Evolutionary conservation across 164 flowering plant species (phyloP), one percentile per base, ranked within the genome.

Genomic region (Berberis thunbergii): DNA sequence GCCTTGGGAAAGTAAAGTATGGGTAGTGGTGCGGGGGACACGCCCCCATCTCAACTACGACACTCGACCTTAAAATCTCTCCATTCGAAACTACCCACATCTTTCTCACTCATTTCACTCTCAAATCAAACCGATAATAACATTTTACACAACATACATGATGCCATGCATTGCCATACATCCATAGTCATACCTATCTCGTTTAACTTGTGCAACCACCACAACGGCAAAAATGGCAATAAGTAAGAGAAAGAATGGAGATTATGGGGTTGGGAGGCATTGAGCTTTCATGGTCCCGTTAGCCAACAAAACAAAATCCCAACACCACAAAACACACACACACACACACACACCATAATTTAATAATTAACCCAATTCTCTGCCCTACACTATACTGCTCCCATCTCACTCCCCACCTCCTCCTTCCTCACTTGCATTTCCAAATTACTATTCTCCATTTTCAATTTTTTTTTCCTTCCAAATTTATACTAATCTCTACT

Each of bases 41-140:
- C 45, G 76, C 76, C 76, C 57, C 74, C 75, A 78, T 80, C 83
- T 58, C 10, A 79, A 84, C 77, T 69, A 63, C 62, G 90, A 85
- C 90, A 70, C 50, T 26, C 70, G 84, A 83, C 87, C 90, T 83
- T 81, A 83, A 75, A 77, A 81, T 81, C 83, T 76, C 49, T 40
- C 73, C 84, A 78, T 50, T 57, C 38, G 52, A 77, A 81, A 74
- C 81, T 69, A 79, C 85, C 73, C 66, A 63, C 50, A 56, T 65
- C 60, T 54, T 44, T 10, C 54, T 40, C 43, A 8, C 45, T 41
- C 8, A 52, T 41, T 64, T 7, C 49, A 2, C 39, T 41, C 39
- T 10, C 10, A 11, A 54, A 11, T 11, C 57, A 8, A 12, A 8
- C 38, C 10, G 2, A 42, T 42, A 26, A 26, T 26, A 4, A 57